phyloP scores from a whole-genome alignment of 305 asterid genomes.

The Fraxinus paxiana region DNA sequence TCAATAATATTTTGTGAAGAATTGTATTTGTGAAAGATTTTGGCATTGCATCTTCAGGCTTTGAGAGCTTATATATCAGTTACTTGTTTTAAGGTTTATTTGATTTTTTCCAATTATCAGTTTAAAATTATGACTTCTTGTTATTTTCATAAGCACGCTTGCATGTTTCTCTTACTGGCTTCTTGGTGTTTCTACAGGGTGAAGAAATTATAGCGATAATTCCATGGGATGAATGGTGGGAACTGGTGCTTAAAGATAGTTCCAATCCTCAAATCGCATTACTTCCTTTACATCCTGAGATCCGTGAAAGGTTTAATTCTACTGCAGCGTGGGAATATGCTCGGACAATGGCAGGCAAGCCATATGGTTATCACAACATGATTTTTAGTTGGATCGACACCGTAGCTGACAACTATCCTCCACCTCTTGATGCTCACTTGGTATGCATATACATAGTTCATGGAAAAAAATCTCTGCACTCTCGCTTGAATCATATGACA shows the following conservation, averaged over 20 bases:
- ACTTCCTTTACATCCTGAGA: constrained; percentile 81
- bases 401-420: constrained; percentile 81
- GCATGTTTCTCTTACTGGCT: constrained; percentile 18
- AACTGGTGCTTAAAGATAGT: constrained; percentile 65
- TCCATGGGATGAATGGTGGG: constrained; percentile 99
- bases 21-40: background rate
- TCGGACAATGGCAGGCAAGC: constrained; percentile 86
- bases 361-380: constrained; percentile 98
- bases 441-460: constrained; percentile 30
- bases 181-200: constrained; percentile 47
- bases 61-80: background rate
- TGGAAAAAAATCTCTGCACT: background rate
- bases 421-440: constrained; percentile 99
- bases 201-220: constrained; percentile 80
- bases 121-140: background rate
- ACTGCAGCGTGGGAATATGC: constrained; percentile 95
- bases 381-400: constrained; percentile 99
- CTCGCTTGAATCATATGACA: background rate
- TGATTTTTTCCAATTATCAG: background rate
- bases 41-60: background rate
- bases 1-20: background rate
- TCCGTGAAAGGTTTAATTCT: constrained; percentile 66
- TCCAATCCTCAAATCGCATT: constrained; percentile 92
- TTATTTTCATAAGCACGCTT: constrained; percentile 4
- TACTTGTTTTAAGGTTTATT: background rate